phyloP scores from a whole-genome alignment of 2,329 filamentous ascomycete species.

The Aspergillus awamori region DNA sequence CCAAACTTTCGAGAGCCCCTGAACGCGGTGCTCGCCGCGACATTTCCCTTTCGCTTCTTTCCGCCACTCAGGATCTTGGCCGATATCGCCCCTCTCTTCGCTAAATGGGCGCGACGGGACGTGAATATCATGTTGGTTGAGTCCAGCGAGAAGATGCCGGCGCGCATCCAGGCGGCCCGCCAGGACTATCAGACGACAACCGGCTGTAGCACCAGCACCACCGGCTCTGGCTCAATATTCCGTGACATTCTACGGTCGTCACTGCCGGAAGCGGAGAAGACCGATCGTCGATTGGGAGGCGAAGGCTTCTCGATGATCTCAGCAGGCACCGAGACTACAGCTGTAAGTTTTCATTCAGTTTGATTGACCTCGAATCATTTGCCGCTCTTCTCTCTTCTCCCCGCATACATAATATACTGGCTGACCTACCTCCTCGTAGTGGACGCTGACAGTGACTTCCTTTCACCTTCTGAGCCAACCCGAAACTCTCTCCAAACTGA shows the following conservation, averaged over 20 bases:
- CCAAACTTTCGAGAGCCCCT: background rate
- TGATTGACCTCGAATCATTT: too few species aligned
- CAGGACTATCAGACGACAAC: too few species aligned
- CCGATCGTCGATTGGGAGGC: background rate
- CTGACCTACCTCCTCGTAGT: too few species aligned
- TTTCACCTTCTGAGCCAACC: too few species aligned
- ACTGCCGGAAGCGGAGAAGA: background rate
- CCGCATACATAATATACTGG: too few species aligned
- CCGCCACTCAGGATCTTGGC: background rate
- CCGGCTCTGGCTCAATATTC: background rate
- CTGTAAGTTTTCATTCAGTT: too few species aligned
- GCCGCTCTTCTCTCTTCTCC: too few species aligned
- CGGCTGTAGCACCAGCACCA: too few species aligned
- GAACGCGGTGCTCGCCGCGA: background rate
- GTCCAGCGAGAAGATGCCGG: too few species aligned
- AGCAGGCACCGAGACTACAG: conserved; percentile 1
- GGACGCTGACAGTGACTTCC: too few species aligned
- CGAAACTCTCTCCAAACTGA: too few species aligned
- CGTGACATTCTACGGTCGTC: background rate
- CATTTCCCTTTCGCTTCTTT: background rate
- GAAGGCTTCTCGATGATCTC: background rate
- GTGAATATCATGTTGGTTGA: background rate
- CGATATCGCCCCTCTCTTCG: background rate
- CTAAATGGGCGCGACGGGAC: background rate
- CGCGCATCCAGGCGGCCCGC: background rate